These are phyloP conservation scores for Curvularia verruculosa DNA, from an alignment of 2,329 filamentous ascomycete genomes.

Conservation along the genomic window DNA sequence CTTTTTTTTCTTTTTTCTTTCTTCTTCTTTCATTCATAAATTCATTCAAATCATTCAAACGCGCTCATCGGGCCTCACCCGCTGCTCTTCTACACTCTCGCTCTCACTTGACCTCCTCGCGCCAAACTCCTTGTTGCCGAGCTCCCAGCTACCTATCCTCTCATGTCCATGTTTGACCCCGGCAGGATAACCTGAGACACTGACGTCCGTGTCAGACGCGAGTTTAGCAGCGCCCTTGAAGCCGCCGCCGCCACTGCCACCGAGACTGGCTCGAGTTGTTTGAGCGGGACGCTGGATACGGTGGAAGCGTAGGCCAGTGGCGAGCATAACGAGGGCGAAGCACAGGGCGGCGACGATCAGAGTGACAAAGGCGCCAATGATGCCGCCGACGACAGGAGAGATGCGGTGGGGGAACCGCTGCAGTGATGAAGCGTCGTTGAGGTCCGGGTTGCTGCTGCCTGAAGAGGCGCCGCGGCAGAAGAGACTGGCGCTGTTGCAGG, in stretches of 20 bases:
- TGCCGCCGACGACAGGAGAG: conserved; percentile 57
- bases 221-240: conserved; percentile 64
- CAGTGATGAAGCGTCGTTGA: background rate
- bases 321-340: conserved; percentile 50
- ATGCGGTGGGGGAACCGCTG: conserved; percentile 25
- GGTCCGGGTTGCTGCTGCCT: background rate
- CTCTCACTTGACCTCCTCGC: conserved; percentile 27
- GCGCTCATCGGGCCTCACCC: too few relatives aligned
- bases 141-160: conserved; percentile 64
- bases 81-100: conserved; percentile 50
- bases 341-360: conserved; percentile 55
- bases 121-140: conserved; percentile 50
- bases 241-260: conserved; percentile 51
- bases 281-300: conserved; percentile 38
- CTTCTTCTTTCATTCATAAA: too few relatives aligned
- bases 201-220: conserved; percentile 61
- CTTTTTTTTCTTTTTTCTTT: too few relatives aligned
- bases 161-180: conserved; percentile 55
- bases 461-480: conserved; percentile 58
- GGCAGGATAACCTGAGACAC: conserved; percentile 54
- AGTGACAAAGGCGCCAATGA: conserved; percentile 62
- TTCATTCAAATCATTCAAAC: too few relatives aligned
- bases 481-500: conserved; percentile 54
- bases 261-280: conserved; percentile 49
- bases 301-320: conserved; percentile 56